These are phyloP conservation scores for Suhomyces terraborum DNA, from an alignment of 1,139 yeast species.

Conservation along the genomic window DNA sequence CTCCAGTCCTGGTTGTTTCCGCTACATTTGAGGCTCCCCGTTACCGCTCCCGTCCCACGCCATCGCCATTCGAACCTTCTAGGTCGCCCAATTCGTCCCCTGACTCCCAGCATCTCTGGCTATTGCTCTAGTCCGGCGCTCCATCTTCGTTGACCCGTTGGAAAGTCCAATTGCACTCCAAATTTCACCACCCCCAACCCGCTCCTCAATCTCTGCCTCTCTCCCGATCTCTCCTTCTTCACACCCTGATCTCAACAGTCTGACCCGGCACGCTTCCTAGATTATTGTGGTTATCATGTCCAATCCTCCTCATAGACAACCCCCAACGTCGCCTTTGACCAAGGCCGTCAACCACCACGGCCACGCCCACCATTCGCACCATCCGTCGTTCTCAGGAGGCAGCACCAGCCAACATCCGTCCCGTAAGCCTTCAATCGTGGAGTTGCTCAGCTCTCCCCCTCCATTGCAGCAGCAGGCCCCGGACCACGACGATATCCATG, in stretches of 20 bases:
- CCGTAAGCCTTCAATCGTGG: slow-evolving; percentile 79
- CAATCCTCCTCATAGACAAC: slow-evolving; percentile 21
- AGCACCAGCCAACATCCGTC: slow-evolving; percentile 24
- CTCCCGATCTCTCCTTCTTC: slow-evolving; percentile 2
- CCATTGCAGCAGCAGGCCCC: slow-evolving; percentile 45
- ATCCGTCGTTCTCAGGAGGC: slow-evolving; percentile 13
- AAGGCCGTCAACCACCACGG: slow-evolving; percentile 10
- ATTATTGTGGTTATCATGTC: slow-evolving; percentile 16
- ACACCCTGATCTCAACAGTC: not conserved
- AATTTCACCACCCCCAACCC: too few relatives aligned
- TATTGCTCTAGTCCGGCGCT: not conserved
- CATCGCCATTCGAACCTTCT: too few relatives aligned
- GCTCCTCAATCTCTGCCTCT: too few relatives aligned
- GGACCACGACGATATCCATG: slow-evolving; percentile 37
- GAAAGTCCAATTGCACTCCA: too few relatives aligned
- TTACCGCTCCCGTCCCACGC: too few relatives aligned
- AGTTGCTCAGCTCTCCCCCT: slow-evolving; percentile 81
- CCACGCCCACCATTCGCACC: slow-evolving; percentile 10
- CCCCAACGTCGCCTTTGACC: slow-evolving; percentile 20
- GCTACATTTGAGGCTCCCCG: too few relatives aligned
- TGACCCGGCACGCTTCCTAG: too few relatives aligned
- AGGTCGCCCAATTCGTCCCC: not conserved
- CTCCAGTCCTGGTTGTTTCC: not conserved
- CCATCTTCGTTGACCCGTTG: too few relatives aligned
- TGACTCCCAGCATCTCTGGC: not conserved